A percentile compares a stretch with the other conserved stretches of the same genome.
phyloP scores from a whole-genome alignment of 306 rosid genomes.

The Begonia loranthoides region DNA sequence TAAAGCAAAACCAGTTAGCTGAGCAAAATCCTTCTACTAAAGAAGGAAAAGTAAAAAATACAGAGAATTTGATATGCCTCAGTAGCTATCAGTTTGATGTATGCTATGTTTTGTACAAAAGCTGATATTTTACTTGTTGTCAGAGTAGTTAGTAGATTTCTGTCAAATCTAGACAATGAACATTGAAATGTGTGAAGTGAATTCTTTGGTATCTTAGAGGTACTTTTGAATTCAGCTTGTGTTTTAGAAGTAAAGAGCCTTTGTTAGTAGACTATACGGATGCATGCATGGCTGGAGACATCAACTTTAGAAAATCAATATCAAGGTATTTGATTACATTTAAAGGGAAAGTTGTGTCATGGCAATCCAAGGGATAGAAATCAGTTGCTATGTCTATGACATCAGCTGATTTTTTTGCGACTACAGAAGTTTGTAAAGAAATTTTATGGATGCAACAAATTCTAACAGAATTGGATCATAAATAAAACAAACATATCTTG shows the following conservation, averaged over 20 bases:
- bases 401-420: background rate
- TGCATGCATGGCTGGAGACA: background rate
- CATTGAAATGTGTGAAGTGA: background rate
- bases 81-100: background rate
- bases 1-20: background rate
- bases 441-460: background rate
- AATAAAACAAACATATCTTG: too few relatives aligned
- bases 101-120: too few relatives aligned
- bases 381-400: background rate
- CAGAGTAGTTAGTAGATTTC: background rate
- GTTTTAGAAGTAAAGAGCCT: background rate
- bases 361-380: background rate
- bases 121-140: background rate
- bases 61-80: background rate
- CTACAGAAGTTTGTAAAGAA: background rate
- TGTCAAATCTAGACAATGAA: too few relatives aligned
- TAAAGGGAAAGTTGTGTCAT: background rate
- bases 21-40: background rate
- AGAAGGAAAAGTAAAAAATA: background rate
- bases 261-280: background rate
- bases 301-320: background rate
- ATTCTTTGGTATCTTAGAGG: background rate
- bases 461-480: background rate
- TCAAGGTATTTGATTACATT: background rate
- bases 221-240: background rate